Evolutionary conservation across 164 flowering plant genomes (phyloP), one percentile per base, ranked within the genome.

Genomic region (Paratinospora sagittata): DNA sequence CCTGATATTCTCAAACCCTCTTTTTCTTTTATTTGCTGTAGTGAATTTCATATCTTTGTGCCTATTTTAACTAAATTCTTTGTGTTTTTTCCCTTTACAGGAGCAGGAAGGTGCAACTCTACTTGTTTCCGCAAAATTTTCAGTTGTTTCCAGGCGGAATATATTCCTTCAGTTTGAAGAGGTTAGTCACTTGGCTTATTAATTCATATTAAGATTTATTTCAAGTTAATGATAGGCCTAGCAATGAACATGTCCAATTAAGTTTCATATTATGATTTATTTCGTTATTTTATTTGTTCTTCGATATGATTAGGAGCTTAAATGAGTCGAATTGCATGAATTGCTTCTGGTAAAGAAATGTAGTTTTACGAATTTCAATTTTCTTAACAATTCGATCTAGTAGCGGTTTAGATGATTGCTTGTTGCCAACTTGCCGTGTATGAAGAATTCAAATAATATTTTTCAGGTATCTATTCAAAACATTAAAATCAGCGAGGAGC

Each of bases 61-160:
- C 27, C 6, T 58, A 45, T 6, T 41, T 43, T 52, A 30, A 47
- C 30, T 65, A 24, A 37, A 64, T 45, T 58, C 17, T 23, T 66
- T 47, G n/a, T 45, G 12, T 45, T 75, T 41, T 37, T 49, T 67
- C 72, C 57, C 49, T 70, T 75, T 67, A 11, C 83, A 93, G 98
- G 95, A 94, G 68, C 85, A 91, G 61, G 97, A 91, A 77, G 98
- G 97, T 70, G 97, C 97, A 43, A 91, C 98, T 37, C 77, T 94
- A 78, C 80, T 90, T 39, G 98, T 91, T 67, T 86, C 97, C 70
- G 98, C 98, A 61, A 89, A 90, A 65, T 94, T 94, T 81, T 80
- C 83, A 19, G 77, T 89, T 26, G 85, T 91, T 77, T 93, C 98
- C 47, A 76, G 63, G 34, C 92, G 96, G 27, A 89, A 89, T 80